Evolutionary conservation across 108 stramenopile species (phyloP), one percentile per base, ranked within the genome.

Genomic region (Chaetoceros tenuissimus): DNA sequence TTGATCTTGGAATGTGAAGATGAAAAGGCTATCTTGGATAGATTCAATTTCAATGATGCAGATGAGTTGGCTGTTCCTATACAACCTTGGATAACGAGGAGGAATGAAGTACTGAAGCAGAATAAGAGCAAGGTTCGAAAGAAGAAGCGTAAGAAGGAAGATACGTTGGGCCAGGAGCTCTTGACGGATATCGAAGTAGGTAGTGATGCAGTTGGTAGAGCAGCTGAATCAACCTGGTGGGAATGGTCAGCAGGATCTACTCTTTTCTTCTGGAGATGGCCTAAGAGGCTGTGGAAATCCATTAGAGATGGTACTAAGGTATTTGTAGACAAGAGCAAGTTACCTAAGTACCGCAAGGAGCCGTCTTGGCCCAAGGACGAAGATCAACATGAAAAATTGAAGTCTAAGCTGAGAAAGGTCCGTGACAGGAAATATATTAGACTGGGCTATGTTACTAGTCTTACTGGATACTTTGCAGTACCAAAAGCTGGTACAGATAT

Each of bases 401-500:
- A 44, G 13, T 44, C 46, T 3, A 77, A 77, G 34, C 57, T 77
- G 0, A 3, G 18, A 1, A 75, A 75, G 48, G 57, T 67, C 8
- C 48, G 57, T 0, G 46, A 59, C 17, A 24, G 64, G 26, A 5
- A 64, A 8, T 78, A 78, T 24, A 27, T 77, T 3, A 24, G 48
- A 0, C 24, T 1, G 0, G 22, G 46, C 19, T 18, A 30, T 2
- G 29, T 77, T n/a, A 31, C 21, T 1, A 62, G 60, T 2, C 28
- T 68, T 26, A 73, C 64, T 0, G 29, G 59, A 27, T 79, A 47
- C 43, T 79, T 79, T 53, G 57, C 53, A 0, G 73, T 74, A 0
- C 72, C 64, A 8, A 80, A 80, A 22, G 79, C 74, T 5, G 62
- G 44, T 0, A 17, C 54, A 20, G 72, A 80, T 44, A 64, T 73